phyloP scores from a whole-genome alignment of 441 rosid species.

The Dalechampia spathulata region DNA sequence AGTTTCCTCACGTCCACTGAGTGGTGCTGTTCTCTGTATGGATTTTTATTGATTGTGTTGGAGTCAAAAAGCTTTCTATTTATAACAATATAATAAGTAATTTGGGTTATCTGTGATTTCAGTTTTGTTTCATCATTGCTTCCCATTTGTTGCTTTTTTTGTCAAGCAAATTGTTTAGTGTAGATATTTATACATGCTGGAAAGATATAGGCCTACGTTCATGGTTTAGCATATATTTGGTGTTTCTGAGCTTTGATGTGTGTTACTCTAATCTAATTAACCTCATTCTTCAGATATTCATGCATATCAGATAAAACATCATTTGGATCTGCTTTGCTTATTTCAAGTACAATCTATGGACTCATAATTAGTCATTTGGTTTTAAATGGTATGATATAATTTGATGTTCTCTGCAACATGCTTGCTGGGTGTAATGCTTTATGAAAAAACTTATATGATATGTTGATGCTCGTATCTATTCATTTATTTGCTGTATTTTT shows the following conservation, averaged over 20 bases:
- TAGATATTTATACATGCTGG: background rate
- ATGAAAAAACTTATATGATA: no score
- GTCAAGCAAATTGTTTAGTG: background rate
- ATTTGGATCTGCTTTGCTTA: background rate
- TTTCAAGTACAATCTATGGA: no score
- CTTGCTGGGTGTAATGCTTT: no score
- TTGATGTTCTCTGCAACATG: no score
- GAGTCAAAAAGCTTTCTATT: background rate
- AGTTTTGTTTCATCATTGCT: background rate
- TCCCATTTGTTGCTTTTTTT: background rate
- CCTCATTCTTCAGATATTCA: background rate
- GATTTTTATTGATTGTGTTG: constrained; percentile 5
- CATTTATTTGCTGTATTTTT: no score
- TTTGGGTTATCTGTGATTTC: background rate
- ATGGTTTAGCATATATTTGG: no score
- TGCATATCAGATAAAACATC: background rate
- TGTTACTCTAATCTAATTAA: background rate
- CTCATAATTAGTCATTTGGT: no score
- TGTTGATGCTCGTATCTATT: no score
- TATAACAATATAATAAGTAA: background rate
- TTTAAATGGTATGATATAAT: no score
- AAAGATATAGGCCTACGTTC: no score
- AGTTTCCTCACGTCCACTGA: constrained; percentile 40
- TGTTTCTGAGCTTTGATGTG: no score
- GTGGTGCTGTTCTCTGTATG: constrained; percentile 19